Conservation (phyloP, 208 protist species). For the Trypanosoma brucei region DNA sequence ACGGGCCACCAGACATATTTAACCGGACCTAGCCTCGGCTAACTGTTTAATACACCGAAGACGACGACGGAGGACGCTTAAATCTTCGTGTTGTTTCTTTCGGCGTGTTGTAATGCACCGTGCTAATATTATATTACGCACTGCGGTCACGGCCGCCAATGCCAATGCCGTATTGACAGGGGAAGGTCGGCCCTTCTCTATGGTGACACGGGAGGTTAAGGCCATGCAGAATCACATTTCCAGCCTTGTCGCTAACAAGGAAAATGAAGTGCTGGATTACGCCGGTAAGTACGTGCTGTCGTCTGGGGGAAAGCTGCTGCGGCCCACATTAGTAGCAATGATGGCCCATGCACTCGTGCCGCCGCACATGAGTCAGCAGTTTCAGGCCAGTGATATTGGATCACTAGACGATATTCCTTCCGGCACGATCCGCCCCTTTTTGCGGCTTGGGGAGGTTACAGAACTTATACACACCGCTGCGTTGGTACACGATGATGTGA, state of each 20-base stretch:
- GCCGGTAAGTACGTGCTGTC: conserved; percentile 66
- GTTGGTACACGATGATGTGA: conserved; percentile 96
- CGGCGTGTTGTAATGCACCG: conserved; percentile 2
- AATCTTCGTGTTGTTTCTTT: too few relatives aligned
- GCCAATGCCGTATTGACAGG: conserved; percentile 23
- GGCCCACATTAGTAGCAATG: conserved; percentile 69
- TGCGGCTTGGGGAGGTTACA: conserved; percentile 90
- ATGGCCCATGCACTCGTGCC: conserved; percentile 75
- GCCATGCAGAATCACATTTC: conserved; percentile 59
- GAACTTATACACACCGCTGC: conserved; percentile 96
- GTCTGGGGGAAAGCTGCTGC: conserved; percentile 73
- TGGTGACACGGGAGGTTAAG: conserved; percentile 60
- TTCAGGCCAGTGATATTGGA: conserved; percentile 34
- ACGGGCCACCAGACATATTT: too few relatives aligned
- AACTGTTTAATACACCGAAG: too few relatives aligned
- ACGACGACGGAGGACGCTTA: too few relatives aligned
- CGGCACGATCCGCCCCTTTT: conserved; percentile 57
- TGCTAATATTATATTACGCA: background rate
- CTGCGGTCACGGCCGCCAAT: background rate
- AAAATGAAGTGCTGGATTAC: conserved; percentile 78
- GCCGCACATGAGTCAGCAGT: conserved; percentile 31
- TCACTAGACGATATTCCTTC: conserved; percentile 58
- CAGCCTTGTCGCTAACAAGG: conserved; percentile 46
- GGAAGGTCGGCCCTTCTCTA: conserved; percentile 47
- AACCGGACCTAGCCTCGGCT: too few relatives aligned